These are phyloP conservation scores for Dioszegia hungarica DNA, from an alignment of 768 basidiomycete species.

Conservation along the genomic window DNA sequence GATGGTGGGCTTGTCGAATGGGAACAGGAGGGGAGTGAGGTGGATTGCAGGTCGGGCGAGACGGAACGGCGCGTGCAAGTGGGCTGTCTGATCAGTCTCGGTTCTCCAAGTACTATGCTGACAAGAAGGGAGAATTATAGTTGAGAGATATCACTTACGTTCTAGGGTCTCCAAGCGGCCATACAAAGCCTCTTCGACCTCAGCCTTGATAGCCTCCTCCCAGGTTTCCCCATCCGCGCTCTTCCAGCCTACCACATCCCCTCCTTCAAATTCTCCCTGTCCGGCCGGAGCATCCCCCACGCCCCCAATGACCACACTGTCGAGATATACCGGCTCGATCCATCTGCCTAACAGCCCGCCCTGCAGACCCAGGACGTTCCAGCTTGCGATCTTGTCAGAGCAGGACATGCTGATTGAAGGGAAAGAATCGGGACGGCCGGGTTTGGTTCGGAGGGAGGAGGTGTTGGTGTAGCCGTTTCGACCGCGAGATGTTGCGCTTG, in stretches of 20 bases:
- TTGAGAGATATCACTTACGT: constrained; percentile 20
- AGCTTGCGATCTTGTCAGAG: constrained; percentile 87
- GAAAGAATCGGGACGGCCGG: constrained; percentile 83
- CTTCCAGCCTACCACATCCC: not conserved
- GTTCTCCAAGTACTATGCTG: not conserved
- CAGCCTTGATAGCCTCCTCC: constrained; percentile 53
- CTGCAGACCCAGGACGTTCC: constrained; percentile 79
- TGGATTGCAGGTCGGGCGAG: constrained; percentile 55
- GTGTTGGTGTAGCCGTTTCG: constrained; percentile 70
- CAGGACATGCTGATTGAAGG: constrained; percentile 83
- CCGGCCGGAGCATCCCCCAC: constrained; percentile 52
- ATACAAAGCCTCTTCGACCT: constrained; percentile 68
- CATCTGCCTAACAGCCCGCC: constrained; percentile 64
- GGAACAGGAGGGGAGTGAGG: constrained; percentile 62
- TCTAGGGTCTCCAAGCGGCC: constrained; percentile 52
- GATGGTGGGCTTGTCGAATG: constrained; percentile 54
- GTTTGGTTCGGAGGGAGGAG: constrained; percentile 84
- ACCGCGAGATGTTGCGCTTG: constrained; percentile 57
- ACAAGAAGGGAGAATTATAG: too few species aligned
- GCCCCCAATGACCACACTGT: constrained; percentile 67
- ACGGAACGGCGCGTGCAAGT: constrained; percentile 54
- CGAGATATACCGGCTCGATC: constrained; percentile 64
- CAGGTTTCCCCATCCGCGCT: constrained; percentile 6
- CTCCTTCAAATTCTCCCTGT: constrained; percentile 8
- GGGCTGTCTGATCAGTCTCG: constrained; percentile 13